These are phyloP conservation scores for Blastobotrys elegans DNA, from an alignment of 1,139 yeast genomes.

Conservation along the genomic window DNA sequence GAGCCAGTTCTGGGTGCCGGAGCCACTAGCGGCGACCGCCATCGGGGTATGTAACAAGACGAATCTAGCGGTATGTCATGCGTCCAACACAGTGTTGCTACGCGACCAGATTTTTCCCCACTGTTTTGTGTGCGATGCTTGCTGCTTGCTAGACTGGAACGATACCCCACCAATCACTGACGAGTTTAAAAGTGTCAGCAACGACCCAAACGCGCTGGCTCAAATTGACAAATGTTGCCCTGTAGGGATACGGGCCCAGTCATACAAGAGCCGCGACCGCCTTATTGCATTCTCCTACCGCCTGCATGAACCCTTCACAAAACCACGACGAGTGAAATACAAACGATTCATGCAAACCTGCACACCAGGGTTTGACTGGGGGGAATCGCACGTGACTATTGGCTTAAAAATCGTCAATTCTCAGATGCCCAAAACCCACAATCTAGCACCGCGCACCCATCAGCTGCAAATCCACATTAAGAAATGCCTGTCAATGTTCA, in stretches of 20 bases:
- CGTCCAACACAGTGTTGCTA: neutral
- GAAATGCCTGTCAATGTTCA: neutral
- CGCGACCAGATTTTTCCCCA: neutral
- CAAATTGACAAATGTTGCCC: neutral
- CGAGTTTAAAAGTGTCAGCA: neutral
- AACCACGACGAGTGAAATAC: neutral
- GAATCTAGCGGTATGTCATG: conserved; percentile 1
- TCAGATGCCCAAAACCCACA: too few species aligned
- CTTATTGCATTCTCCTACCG: neutral
- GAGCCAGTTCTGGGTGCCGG: neutral
- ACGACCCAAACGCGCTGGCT: neutral
- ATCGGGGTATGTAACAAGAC: neutral
- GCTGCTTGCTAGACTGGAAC: neutral
- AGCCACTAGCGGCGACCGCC: neutral
- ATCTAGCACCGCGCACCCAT: neutral
- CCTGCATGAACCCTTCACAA: neutral
- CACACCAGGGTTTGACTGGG: too few species aligned
- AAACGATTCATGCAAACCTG: too few species aligned
- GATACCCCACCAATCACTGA: neutral
- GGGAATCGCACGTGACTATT: too few species aligned
- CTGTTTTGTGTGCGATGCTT: neutral
- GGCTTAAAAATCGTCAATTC: too few species aligned
- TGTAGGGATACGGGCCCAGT: neutral
- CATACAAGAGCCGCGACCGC: neutral
- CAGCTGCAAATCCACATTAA: neutral